Conservation (phyloP, 225 moss, liverwort and hornwort species). For the Pleurozium schreberi region DNA sequence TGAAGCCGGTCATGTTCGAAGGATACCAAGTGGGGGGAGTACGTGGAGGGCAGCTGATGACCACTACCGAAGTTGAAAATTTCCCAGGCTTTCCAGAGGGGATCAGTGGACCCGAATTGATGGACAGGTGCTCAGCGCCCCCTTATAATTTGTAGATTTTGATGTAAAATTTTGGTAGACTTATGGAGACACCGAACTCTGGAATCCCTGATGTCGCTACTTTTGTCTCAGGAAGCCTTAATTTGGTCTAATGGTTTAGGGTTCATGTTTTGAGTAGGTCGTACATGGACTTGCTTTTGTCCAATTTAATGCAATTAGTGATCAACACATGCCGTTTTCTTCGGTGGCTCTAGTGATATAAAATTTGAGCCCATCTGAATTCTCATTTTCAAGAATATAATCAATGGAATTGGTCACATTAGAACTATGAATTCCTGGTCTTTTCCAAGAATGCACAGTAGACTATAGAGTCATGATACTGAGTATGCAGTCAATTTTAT, state of each 20-base stretch:
- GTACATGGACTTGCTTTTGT: neutral
- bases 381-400: neutral
- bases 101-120: constrained; percentile 79
- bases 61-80: constrained; percentile 94
- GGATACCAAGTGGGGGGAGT: constrained; percentile 84
- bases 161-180: neutral
- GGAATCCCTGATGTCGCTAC: neutral
- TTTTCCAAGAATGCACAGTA: neutral
- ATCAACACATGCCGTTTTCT: neutral
- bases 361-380: neutral
- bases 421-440: neutral
- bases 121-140: constrained; percentile 56
- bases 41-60: constrained; percentile 94
- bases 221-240: neutral
- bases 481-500: neutral
- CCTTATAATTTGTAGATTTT: neutral
- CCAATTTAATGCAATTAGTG: neutral
- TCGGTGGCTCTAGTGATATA: neutral
- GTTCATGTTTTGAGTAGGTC: neutral
- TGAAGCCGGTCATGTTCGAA: constrained; percentile 85
- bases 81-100: constrained; percentile 96
- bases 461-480: neutral
- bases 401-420: neutral
- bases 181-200: neutral
- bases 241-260: neutral